Percentiles rank a stretch among this genome's conserved stretches.
phyloP scores from a whole-genome alignment of 345 rosid species.

The Ceriops decandra region DNA sequence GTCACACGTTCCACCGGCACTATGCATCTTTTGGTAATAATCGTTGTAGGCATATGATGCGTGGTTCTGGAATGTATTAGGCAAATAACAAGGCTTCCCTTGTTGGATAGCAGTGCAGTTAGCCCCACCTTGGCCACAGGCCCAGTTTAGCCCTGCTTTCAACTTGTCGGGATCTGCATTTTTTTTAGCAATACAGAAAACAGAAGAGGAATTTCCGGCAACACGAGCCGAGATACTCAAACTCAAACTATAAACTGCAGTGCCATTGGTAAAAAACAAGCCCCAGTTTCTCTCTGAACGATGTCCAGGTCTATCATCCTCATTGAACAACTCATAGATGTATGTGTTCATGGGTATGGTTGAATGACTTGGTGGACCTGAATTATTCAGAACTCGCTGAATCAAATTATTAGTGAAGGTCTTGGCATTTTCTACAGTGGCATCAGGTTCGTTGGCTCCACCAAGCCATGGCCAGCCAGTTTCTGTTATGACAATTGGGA shows the following conservation, averaged over 20 bases:
- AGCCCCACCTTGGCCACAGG: constrained; percentile 92
- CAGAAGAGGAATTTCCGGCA: constrained; percentile 42
- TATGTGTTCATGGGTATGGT: constrained; percentile 63
- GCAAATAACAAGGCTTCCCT: constrained; percentile 65
- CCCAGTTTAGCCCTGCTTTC: constrained; percentile 81
- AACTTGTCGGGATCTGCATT: constrained; percentile 67
- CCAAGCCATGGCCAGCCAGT: constrained; percentile 99
- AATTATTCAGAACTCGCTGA: constrained; percentile 61
- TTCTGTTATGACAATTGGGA: constrained; percentile 79
- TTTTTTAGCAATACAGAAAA: constrained; percentile 73
- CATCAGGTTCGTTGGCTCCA: constrained; percentile 71
- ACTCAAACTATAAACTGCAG: constrained; percentile 61
- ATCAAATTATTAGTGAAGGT: constrained; percentile 72
- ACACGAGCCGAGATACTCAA: constrained; percentile 33
- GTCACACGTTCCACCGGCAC: constrained; percentile 79
- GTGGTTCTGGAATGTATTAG: constrained; percentile 55
- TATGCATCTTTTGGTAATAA: constrained; percentile 76
- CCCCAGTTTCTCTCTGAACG: constrained; percentile 91
- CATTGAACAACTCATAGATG: constrained; percentile 85
- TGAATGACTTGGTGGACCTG: constrained; percentile 90
- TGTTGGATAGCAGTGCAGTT: constrained; percentile 65
- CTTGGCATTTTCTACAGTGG: constrained; percentile 66
- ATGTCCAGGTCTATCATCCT: constrained; percentile 74
- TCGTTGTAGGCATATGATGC: constrained; percentile 92
- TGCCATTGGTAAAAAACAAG: constrained; percentile 64